Base-by-base conservation (phyloP, 1,284 basidiomycete genomes). In the Gastroboletus turbinatus region DNA sequence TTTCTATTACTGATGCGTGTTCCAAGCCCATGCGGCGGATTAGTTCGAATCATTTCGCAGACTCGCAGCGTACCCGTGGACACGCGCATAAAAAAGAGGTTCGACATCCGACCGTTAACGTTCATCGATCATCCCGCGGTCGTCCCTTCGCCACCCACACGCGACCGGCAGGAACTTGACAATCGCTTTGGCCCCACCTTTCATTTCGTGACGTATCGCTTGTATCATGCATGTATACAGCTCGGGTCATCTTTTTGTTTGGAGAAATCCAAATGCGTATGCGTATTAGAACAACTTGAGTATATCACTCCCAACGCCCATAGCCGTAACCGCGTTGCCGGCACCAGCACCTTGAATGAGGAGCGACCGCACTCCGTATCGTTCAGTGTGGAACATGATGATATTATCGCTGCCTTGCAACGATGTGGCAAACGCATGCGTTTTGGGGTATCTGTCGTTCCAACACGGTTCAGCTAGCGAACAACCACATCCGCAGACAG, bases 321-420 rank as follows among this genome's bases (percentile, higher is more conserved):
- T 98, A 0, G 96, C 97, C 17, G 96, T 99, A 17, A 99, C 96
- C 29, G 92, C 95, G 2, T 95, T 95, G 21, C 96, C 96, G 0
- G 97, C 96, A 13, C 96, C 96, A 0, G 95, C 88, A 40, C 96
- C 96, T 71, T 98, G 96, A 23, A 99, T 82, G 60, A 98, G 92
- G 58, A 99, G 77, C 1, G 96, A 92, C 52, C 92, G 76, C 8
- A 86, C 82, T 23, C 87, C 87, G 66, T 96, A 95, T 46, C 97
- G 81, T 71, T 92, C 87, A 0, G 96, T 98, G 71, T 92, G 88
- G 83, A 98, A 98, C 77, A 96, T 92, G 70, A 99, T 85, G 69
- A 99, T 98, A 74, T 98, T 99, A 75, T 99, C 97, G 25, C 94
- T 95, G 1, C 96, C 97, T 33, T 92, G 91, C 13, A 99, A 84